Percentiles rank a stretch among this genome's conserved stretches.
Evolutionary conservation across 352 stramenopile genomes (phyloP).

Genomic region (Phytophthora europaea): DNA sequence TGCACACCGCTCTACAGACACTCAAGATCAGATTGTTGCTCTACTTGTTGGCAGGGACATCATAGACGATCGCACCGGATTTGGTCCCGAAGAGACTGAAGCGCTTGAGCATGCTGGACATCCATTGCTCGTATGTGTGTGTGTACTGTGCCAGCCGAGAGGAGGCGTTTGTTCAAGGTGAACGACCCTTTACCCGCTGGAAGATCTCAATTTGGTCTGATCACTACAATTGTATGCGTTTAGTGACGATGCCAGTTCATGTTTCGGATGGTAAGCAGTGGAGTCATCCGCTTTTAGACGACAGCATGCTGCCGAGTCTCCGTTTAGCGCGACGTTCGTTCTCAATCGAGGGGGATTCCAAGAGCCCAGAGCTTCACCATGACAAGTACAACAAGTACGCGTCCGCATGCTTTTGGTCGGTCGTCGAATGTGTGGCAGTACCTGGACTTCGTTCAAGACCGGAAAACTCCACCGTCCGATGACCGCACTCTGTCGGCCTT

Average conservation of each 20-base stretch:
- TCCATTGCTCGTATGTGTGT: conserved; percentile 15
- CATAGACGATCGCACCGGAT: conserved; percentile 36
- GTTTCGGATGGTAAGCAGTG: not conserved
- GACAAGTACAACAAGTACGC: conserved; percentile 14
- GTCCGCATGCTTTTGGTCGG: conserved; percentile 64
- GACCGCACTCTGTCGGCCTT: conserved; percentile 14
- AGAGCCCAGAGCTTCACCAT: not conserved
- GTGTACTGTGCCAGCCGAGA: not conserved
- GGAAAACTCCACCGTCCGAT: conserved; percentile 29
- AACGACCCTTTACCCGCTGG: conserved; percentile 13
- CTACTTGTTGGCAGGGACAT: not conserved
- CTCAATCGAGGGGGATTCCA: too few species aligned
- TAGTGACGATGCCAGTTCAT: not conserved
- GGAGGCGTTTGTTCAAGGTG: not conserved
- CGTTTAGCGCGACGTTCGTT: conserved; percentile 6
- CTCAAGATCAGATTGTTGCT: not conserved
- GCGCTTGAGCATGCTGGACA: conserved; percentile 4
- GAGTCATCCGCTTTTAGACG: conserved; percentile 22
- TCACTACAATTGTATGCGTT: too few species aligned
- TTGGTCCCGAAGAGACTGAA: conserved; percentile 31
- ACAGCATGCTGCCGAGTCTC: not conserved
- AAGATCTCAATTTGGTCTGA: conserved; percentile 15
- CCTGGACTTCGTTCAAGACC: conserved; percentile 59
- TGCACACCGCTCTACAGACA: conserved; percentile 40
- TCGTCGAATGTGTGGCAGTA: conserved; percentile 85